Evolutionary conservation across 768 basidiomycete species (phyloP).

Genomic region (Cystobasidium tubakii): DNA sequence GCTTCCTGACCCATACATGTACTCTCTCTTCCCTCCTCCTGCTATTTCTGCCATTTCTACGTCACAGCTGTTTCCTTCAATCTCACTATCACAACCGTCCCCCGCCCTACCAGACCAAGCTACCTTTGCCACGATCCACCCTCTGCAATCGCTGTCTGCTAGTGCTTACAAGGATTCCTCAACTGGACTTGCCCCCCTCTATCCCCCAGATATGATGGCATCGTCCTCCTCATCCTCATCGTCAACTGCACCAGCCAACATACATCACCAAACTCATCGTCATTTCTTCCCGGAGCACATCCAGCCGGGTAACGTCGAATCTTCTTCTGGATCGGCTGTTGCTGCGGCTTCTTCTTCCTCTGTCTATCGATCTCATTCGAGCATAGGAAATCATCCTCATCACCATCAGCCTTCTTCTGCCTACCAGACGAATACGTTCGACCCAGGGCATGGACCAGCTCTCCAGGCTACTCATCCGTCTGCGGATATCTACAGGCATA

Average conservation of each 20-base stretch:
- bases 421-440: too few relatives aligned
- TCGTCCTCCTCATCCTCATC: not conserved
- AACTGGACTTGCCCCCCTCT: not conserved
- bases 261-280: conserved; percentile 1
- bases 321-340: not conserved
- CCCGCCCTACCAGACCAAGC: too few relatives aligned
- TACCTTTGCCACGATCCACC: too few relatives aligned
- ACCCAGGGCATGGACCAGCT: conserved; percentile 19
- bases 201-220: not conserved
- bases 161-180: too few relatives aligned
- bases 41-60: too few relatives aligned
- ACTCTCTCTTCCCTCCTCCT: not conserved
- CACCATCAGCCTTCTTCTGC: not conserved
- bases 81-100: too few relatives aligned
- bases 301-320: not conserved
- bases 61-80: too few relatives aligned
- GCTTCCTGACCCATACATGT: not conserved
- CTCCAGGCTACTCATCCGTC: not conserved
- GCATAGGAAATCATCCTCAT: not conserved
- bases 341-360: not conserved
- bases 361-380: not conserved
- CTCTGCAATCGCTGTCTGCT: too few relatives aligned
- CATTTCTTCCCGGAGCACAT: conserved; percentile 1
- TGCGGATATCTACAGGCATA: not conserved
- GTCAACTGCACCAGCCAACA: not conserved